Base-by-base conservation (phyloP, 192 early-diverging fungal species). In the Phycomyces blakesleeanus region DNA sequence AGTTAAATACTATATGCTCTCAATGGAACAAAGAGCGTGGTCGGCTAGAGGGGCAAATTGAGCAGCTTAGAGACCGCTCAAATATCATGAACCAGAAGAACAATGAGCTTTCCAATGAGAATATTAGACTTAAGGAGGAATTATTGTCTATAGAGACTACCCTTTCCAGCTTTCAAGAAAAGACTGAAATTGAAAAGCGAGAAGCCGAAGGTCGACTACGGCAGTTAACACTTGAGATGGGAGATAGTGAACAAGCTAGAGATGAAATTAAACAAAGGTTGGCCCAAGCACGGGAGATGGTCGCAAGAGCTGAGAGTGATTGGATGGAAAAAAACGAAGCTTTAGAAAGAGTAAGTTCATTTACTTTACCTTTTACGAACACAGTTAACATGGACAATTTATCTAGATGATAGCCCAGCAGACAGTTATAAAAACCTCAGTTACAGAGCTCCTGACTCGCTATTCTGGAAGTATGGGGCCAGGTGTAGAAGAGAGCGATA, bases 301-400 rank as follows among this genome's bases (percentile, higher is more conserved):
- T 68, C 0, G 44, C 61, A 2, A 55, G 40, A 2, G 68, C 73
- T n/a, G 58, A 75, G 37, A 52, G 59, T 16, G 60, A 75, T 24
- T 75, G 73, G 73, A 57, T 63, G 50, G 60, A 55, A 5, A 75
- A 75, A 34, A 57, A 75, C 4, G 42, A 60, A 8, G 63, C 58
- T 4, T 29, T 69, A 10, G 55, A 66, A 20, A 63, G 62, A 47
- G 63, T 61, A 51, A 53, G 22, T 29, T n/a, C n/a, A n/a, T n/a
- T n/a, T n/a, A n/a, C n/a, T n/a, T n/a, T n/a, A n/a, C n/a, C n/a
- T n/a, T n/a, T n/a, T n/a, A n/a, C n/a, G n/a, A n/a, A n/a, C n/a
- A n/a, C n/a, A n/a, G n/a, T n/a, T 34, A 34, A 34, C 29, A 5
- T 34, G 29, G 29, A 34, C 7, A n/a, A n/a, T n/a, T n/a, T n/a